Evolutionary conservation across 2,329 filamentous ascomycete genomes (phyloP).

Genomic region (Aspergillus cejpii): DNA sequence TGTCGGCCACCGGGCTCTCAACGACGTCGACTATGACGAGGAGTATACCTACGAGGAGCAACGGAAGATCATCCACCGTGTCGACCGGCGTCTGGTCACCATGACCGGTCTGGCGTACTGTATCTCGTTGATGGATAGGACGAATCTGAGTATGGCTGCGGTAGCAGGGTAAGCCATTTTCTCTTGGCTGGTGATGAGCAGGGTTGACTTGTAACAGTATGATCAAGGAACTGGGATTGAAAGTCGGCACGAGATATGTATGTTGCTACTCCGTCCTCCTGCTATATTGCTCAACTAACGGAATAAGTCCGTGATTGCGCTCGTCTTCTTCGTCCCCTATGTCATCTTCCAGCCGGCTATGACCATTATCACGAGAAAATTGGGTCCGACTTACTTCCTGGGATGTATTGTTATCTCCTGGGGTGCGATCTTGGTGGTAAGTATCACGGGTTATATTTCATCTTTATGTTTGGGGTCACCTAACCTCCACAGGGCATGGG

Average conservation of each 20-base stretch:
- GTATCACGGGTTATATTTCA: no score
- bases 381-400: constrained; percentile 27
- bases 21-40: constrained; percentile 18
- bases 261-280: not conserved
- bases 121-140: constrained; percentile 70
- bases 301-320: constrained; percentile 26
- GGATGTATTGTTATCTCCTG: constrained; percentile 25
- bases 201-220: constrained; percentile 64
- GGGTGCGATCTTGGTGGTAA: constrained; percentile 27
- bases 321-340: constrained; percentile 32
- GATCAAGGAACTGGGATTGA: constrained; percentile 25
- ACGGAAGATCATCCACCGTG: constrained; percentile 59
- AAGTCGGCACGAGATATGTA: constrained; percentile 25
- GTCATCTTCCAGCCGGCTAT: constrained; percentile 28
- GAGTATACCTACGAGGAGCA: constrained; percentile 56
- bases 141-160: constrained; percentile 62
- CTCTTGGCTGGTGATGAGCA: no score
- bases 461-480: constrained; percentile 21
- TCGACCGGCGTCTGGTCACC: constrained; percentile 60
- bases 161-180: constrained; percentile 59
- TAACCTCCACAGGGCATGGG: constrained; percentile 24
- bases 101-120: constrained; percentile 64
- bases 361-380: constrained; percentile 27
- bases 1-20: constrained; percentile 8
- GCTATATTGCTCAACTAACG: not conserved